Evolutionary conservation across 2,329 filamentous ascomycete genomes (phyloP).

Genomic region (Talaromyces islandicus): DNA sequence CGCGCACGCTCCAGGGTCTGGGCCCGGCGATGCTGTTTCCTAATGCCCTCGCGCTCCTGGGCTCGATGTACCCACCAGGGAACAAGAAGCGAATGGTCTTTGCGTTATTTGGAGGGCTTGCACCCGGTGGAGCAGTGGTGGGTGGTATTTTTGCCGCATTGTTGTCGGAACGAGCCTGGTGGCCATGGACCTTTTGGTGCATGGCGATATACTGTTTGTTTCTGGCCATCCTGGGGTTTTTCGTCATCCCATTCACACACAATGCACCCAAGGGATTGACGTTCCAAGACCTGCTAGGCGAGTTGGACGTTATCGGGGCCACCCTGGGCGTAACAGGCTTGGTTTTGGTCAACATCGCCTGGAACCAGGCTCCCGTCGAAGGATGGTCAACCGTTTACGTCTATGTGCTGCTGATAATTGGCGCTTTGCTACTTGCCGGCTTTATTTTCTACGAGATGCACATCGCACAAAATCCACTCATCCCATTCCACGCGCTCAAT

Average conservation of each 20-base stretch:
- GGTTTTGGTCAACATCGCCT: conserved; percentile 60
- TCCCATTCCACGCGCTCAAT: conserved; percentile 41
- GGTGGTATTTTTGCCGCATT: conserved; percentile 37
- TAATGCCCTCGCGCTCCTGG: conserved; percentile 59
- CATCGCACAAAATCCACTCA: conserved; percentile 54
- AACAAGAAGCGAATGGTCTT: conserved; percentile 57
- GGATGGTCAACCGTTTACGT: conserved; percentile 55
- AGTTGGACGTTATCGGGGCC: conserved; percentile 28
- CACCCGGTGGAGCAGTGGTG: conserved; percentile 41
- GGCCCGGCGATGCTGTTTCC: conserved; percentile 60
- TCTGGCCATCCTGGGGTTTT: conserved; percentile 7
- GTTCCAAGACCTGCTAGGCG: not conserved
- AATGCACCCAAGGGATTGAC: not conserved
- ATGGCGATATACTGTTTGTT: conserved; percentile 33
- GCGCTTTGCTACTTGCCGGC: conserved; percentile 46
- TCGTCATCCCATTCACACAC: conserved; percentile 7
- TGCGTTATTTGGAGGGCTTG: conserved; percentile 44
- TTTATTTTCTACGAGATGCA: conserved; percentile 52
- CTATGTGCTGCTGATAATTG: conserved; percentile 53
- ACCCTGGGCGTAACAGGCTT: conserved; percentile 33
- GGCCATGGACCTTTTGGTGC: conserved; percentile 49
- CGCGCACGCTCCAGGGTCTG: conserved; percentile 49
- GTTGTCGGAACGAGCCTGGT: conserved; percentile 42
- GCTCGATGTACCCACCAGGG: conserved; percentile 52
- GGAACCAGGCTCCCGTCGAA: conserved; percentile 58